Conservation (phyloP, 2,329 filamentous ascomycete species). For the Penicillium olsonii region DNA sequence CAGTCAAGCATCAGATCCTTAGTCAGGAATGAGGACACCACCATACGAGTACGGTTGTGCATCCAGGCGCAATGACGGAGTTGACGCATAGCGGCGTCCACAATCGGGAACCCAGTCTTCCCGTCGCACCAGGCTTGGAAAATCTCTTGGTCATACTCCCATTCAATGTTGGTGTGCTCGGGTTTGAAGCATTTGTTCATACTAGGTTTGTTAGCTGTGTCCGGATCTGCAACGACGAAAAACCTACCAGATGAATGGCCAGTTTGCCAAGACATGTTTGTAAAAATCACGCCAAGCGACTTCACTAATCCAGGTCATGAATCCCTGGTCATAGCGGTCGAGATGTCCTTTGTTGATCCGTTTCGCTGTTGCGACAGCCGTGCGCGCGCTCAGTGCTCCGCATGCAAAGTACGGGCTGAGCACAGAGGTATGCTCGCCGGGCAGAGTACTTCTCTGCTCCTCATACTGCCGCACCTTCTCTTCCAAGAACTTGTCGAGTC, state of each 20-base stretch:
- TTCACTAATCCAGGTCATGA: conserved; percentile 75
- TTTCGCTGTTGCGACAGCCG: conserved; percentile 64
- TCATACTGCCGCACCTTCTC: conserved; percentile 65
- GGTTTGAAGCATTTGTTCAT: conserved; percentile 81
- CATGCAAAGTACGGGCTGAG: conserved; percentile 73
- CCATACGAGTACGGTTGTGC: conserved; percentile 86
- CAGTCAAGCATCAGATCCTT: conserved; percentile 83
- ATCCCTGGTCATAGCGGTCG: conserved; percentile 66
- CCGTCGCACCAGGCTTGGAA: conserved; percentile 76
- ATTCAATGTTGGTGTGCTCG: conserved; percentile 77
- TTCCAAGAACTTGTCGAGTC: conserved; percentile 68
- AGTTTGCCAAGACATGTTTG: conserved; percentile 78
- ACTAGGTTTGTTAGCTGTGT: conserved; percentile 31
- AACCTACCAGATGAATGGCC: conserved; percentile 66
- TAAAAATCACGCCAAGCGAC: conserved; percentile 89
- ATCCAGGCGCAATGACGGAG: conserved; percentile 69
- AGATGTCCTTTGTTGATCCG: conserved; percentile 64
- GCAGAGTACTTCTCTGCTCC: conserved; percentile 66
- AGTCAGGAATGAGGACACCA: conserved; percentile 75
- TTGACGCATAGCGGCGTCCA: conserved; percentile 86
- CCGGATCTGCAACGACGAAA: background rate
- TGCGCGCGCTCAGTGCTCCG: conserved; percentile 68
- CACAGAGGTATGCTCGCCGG: conserved; percentile 63
- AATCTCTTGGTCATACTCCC: conserved; percentile 71
- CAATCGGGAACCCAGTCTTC: conserved; percentile 76